Percentiles rank a stretch among this genome's conserved stretches.
Conservation (phyloP, 2,329 filamentous ascomycete genomes). For the Monosporascus sp. region DNA sequence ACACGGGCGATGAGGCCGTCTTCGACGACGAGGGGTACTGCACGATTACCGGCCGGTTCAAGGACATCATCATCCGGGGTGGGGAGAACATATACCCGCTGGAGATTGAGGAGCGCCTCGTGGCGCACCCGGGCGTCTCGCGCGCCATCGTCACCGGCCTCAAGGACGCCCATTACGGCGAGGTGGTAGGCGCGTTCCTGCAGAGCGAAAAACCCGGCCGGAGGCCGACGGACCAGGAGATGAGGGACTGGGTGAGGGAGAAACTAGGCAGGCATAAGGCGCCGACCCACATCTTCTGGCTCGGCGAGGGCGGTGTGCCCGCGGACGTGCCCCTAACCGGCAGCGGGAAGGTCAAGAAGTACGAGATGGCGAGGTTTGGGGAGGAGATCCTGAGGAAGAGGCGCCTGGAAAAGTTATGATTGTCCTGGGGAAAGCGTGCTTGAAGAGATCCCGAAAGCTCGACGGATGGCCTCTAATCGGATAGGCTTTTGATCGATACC, state of each 20-base stretch:
- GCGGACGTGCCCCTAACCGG: constrained; percentile 59
- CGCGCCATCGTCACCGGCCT: constrained; percentile 67
- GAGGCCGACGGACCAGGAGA: constrained; percentile 44
- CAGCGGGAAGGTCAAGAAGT: constrained; percentile 67
- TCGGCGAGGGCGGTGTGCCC: constrained; percentile 58
- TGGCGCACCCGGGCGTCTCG: constrained; percentile 55
- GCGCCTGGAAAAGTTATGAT: constrained; percentile 40
- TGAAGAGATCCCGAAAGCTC: too few species aligned
- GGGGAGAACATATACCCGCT: constrained; percentile 71
- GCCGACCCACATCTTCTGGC: constrained; percentile 70
- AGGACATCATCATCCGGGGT: constrained; percentile 74
- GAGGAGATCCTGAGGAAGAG: constrained; percentile 48
- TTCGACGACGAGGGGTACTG: constrained; percentile 66
- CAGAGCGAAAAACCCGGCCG: constrained; percentile 25
- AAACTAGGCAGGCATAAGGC: constrained; percentile 63
- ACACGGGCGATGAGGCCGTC: constrained; percentile 65
- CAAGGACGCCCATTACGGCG: constrained; percentile 65
- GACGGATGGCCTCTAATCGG: too few species aligned
- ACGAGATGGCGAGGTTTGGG: constrained; percentile 53
- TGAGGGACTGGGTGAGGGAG: constrained; percentile 58
- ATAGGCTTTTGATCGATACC: too few species aligned
- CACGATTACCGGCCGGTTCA: constrained; percentile 69
- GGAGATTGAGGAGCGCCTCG: constrained; percentile 70
- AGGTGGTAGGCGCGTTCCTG: constrained; percentile 66
- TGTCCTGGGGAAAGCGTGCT: too few species aligned